Base-by-base conservation (phyloP, 108 stramenopile species). In the Stephanodiscus minutulus region DNA sequence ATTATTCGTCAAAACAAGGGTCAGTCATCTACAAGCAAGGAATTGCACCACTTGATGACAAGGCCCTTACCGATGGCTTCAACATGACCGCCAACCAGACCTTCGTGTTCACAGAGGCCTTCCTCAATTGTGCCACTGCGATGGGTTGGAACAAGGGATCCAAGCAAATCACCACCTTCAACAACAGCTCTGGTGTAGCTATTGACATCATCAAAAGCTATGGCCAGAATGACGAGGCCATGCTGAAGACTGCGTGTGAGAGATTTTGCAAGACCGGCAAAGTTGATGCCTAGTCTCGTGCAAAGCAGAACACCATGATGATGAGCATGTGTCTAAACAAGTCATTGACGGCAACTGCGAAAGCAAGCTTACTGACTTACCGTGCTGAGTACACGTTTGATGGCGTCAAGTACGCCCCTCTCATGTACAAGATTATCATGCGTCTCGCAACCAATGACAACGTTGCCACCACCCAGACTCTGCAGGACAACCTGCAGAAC, bases 381-480 rank as follows among this genome's bases (percentile, higher is more conserved):
- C 27, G 27, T 0, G 1, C 28, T 24, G 27, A 25, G 28, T 56
- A 31, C 55, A 56, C 55, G 8, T 17, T 25, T 28, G 27, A 56
- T 56, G 55, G 28, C 5, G 28, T 29, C 1, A 10, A 28, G 6
- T 24, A 28, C 0, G 55, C 27, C 3, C 55, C 55, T 10, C 27
- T 56, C 15, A 25, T 56, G 55, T 56, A 28, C 55, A 56, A 56
- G 55, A 12, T 29, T 0, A 29, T 56, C 7, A 56, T 56, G 55
- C 24, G 9, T 5, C 27, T 25, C 12, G 55, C 55, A 0, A 56
- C 55, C 27, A 56, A 31, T 0, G 55, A 56, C 13, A 12, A 0
- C 24, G 12, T 17, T 6, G 28, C 55, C 24, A 56, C 55, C 12
- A 17, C 15, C 24, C 27, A 25, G 3, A 56, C 50, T 52, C n/a